These are phyloP conservation scores for Hypoxylon sp. DNA, from an alignment of 2,329 filamentous ascomycete genomes.

Conservation along the genomic window DNA sequence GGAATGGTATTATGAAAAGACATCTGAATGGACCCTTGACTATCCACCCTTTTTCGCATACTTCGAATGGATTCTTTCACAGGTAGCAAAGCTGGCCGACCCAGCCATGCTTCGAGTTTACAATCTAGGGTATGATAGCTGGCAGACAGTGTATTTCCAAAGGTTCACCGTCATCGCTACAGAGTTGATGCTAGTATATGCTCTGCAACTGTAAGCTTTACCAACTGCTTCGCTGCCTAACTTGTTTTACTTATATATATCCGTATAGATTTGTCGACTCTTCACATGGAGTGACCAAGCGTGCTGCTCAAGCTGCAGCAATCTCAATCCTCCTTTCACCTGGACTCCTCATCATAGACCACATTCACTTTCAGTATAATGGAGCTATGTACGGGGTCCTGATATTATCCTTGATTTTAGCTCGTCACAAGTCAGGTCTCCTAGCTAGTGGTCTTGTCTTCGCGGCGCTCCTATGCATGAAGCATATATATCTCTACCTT, in stretches of 20 bases:
- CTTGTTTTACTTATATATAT: conserved; percentile 34
- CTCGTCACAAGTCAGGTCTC: conserved; percentile 80
- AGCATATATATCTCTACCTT: conserved; percentile 98
- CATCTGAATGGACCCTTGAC: conserved; percentile 99
- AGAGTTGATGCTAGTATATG: conserved; percentile 86
- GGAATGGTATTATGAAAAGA: conserved; percentile 97
- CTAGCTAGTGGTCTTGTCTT: conserved; percentile 87
- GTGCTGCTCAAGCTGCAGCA: conserved; percentile 86
- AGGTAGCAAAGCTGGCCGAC: conserved; percentile 82
- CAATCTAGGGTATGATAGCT: conserved; percentile 88
- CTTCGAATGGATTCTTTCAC: conserved; percentile 94
- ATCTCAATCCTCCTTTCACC: conserved; percentile 93
- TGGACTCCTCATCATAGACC: conserved; percentile 95
- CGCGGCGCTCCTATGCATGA: conserved; percentile 88
- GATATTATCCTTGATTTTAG: conserved; percentile 86
- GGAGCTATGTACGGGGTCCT: conserved; percentile 94
- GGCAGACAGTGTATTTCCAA: conserved; percentile 96
- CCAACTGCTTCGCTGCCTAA: conserved; percentile 3
- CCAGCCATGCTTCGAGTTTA: conserved; percentile 84
- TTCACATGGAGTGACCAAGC: conserved; percentile 74
- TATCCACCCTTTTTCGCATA: conserved; percentile 98
- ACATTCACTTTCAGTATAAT: conserved; percentile 98
- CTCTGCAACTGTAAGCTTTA: conserved; percentile 77
- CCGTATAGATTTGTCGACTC: conserved; percentile 78
- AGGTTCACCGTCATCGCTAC: conserved; percentile 87